Conservation (phyloP, 164 flowering plant genomes). For the Saururus chinensis region DNA sequence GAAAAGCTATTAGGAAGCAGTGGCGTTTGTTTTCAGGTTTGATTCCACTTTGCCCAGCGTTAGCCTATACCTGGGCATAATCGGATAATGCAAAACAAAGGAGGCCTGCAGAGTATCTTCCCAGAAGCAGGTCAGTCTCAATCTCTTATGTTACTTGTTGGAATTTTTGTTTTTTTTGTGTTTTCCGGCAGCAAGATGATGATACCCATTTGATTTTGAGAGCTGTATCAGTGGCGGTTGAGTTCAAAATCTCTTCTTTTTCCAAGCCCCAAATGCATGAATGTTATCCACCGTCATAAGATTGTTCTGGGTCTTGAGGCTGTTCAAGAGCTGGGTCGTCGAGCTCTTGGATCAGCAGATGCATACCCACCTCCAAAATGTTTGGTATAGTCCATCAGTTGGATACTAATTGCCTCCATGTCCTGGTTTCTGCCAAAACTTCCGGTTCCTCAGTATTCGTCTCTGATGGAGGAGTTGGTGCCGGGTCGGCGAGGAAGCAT, state of each 20-base stretch:
- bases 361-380: slow-evolving; percentile 14
- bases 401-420: slow-evolving; percentile 19
- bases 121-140: not conserved
- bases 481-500: not conserved
- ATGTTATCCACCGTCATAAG: slow-evolving; percentile 14
- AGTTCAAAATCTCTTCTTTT: not conserved
- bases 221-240: not conserved
- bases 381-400: slow-evolving; percentile 21
- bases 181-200: not conserved
- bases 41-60: too few relatives aligned
- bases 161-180: too few relatives aligned
- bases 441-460: not conserved
- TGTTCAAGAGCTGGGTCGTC: not conserved
- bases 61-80: too few relatives aligned
- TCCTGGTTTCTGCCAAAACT: slow-evolving; percentile 8
- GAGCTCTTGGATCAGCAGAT: slow-evolving; percentile 3
- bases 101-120: too few relatives aligned
- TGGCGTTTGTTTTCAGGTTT: too few relatives aligned
- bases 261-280: slow-evolving; percentile 7
- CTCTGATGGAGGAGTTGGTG: not conserved
- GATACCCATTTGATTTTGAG: not conserved
- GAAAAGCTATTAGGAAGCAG: too few relatives aligned
- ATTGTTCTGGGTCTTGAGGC: slow-evolving; percentile 4
- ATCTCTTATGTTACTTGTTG: not conserved
- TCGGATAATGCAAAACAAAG: too few relatives aligned